These are phyloP conservation scores for Pyricularia sp. DNA, from an alignment of 2,329 filamentous ascomycete genomes.

Conservation along the genomic window DNA sequence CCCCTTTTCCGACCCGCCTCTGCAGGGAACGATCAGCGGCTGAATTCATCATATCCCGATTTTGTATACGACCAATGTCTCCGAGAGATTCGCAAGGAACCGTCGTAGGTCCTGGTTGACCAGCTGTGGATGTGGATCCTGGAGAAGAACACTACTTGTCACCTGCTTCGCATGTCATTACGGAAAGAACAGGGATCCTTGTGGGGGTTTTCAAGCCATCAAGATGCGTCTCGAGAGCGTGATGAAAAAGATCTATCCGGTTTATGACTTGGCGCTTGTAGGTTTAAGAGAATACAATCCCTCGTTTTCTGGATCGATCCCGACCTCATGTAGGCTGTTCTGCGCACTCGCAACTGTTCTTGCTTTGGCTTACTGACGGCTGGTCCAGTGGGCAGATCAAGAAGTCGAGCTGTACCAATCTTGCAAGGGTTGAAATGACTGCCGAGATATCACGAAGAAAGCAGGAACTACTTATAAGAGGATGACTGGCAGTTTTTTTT, in stretches of 20 bases:
- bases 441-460: neutral
- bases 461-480: neutral
- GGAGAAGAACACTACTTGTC: constrained; percentile 17
- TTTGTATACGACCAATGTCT: constrained; percentile 13
- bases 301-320: constrained; percentile 26
- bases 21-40: neutral
- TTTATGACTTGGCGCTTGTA: constrained; percentile 26
- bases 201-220: constrained; percentile 27
- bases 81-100: constrained; percentile 15
- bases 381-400: neutral
- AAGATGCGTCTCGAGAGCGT: constrained; percentile 17
- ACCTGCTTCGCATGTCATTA: constrained; percentile 23
- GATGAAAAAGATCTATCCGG: constrained; percentile 17
- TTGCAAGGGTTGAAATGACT: neutral
- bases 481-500: neutral
- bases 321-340: constrained; percentile 9
- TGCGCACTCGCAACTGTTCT: neutral
- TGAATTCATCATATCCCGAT: no score
- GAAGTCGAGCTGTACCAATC: neutral
- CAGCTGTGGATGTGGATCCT: constrained; percentile 21
- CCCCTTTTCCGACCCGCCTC: neutral
- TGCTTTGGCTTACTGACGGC: neutral
- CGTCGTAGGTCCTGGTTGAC: constrained; percentile 17
- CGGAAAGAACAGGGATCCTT: constrained; percentile 25
- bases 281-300: constrained; percentile 27